phyloP scores from a whole-genome alignment of 306 rosid species.

The Castanopsis chinensis region DNA sequence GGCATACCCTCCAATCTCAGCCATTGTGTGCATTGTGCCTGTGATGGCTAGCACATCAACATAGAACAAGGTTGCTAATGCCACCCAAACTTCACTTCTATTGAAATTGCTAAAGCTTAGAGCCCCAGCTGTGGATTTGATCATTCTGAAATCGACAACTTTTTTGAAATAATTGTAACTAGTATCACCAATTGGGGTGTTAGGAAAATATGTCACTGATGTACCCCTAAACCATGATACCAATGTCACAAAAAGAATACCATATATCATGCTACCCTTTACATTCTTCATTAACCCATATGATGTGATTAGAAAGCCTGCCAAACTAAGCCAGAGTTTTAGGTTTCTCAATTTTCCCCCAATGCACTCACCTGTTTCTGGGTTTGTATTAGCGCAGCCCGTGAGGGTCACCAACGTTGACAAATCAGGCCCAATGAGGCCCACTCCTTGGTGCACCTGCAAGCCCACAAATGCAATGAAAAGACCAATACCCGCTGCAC shows the following conservation, averaged over 20 bases:
- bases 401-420: constrained; percentile 69
- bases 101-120: constrained; percentile 59
- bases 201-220: constrained; percentile 69
- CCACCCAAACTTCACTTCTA: constrained; percentile 66
- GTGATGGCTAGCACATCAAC: constrained; percentile 84
- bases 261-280: constrained; percentile 89
- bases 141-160: constrained; percentile 71
- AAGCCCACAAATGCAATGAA: constrained; percentile 93
- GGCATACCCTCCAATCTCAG: constrained; percentile 67
- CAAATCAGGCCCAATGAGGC: constrained; percentile 74
- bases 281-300: constrained; percentile 69
- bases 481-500: constrained; percentile 85
- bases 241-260: constrained; percentile 69
- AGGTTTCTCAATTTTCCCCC: constrained; percentile 68
- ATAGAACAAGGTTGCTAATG: constrained; percentile 70
- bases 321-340: constrained; percentile 70
- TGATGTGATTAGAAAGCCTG: constrained; percentile 60
- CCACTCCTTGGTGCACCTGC: constrained; percentile 67
- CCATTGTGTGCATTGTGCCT: constrained; percentile 83
- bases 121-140: constrained; percentile 67
- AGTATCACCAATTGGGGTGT: constrained; percentile 56
- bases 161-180: constrained; percentile 59
- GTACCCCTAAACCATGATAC: constrained; percentile 85
- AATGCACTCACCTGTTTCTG: constrained; percentile 69
- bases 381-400: constrained; percentile 54